Evolutionary conservation across 257 asterid species (phyloP).

Genomic region (Solanum appendiculatum): DNA sequence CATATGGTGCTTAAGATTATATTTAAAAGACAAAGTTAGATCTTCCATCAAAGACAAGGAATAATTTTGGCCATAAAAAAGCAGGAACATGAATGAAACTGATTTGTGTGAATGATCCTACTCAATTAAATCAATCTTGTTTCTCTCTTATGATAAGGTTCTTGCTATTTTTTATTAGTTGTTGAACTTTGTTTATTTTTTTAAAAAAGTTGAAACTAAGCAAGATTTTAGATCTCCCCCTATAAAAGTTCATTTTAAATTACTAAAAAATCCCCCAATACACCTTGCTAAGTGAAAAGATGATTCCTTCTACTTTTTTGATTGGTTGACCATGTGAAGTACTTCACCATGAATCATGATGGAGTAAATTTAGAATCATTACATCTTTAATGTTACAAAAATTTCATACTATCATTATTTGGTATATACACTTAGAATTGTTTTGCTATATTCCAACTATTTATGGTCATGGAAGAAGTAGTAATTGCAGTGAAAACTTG

Average conservation of each 20-base stretch:
- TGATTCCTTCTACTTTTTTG: not conserved
- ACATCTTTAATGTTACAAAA: not conserved
- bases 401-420: not conserved
- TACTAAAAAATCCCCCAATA: not conserved
- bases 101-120: not conserved
- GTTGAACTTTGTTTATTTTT: not conserved
- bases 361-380: not conserved
- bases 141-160: not conserved
- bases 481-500: too few species aligned
- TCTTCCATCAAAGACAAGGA: too few species aligned
- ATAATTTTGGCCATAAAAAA: not conserved
- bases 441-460: too few species aligned
- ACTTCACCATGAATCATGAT: not conserved
- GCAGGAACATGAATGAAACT: not conserved
- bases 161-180: not conserved
- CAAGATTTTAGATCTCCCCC: not conserved
- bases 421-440: too few species aligned
- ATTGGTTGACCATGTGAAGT: not conserved
- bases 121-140: not conserved
- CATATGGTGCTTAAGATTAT: too few species aligned
- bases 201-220: not conserved
- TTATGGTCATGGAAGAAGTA: too few species aligned
- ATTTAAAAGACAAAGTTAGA: too few species aligned
- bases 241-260: not conserved
- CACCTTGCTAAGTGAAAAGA: not conserved